Evolutionary conservation across 2,329 filamentous ascomycete genomes (phyloP).

Genomic region (Chrysosporium queenslandicum): DNA sequence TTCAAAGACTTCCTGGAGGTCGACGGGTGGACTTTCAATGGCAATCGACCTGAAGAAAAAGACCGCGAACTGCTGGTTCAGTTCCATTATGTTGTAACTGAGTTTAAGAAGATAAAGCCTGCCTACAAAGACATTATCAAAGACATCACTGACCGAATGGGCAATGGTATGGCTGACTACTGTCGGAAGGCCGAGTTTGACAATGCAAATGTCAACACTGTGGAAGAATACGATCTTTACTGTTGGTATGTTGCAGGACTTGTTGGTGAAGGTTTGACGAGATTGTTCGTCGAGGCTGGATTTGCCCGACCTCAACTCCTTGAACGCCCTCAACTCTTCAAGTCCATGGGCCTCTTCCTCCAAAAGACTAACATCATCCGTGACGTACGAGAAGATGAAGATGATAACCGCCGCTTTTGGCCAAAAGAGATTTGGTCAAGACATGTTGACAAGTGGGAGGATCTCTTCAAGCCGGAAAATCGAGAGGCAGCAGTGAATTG

Average conservation of each 20-base stretch:
- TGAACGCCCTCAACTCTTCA: conserved; percentile 67
- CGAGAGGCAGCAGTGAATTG: conserved; percentile 69
- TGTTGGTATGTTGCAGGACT: conserved; percentile 98
- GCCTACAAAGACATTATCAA: conserved; percentile 77
- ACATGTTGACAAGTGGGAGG: conserved; percentile 79
- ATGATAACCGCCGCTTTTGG: conserved; percentile 85
- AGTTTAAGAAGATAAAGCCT: conserved; percentile 80
- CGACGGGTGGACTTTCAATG: conserved; percentile 83
- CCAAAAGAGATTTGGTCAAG: conserved; percentile 96
- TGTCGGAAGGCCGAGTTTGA: conserved; percentile 73
- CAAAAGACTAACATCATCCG: conserved; percentile 99
- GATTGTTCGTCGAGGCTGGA: conserved; percentile 75
- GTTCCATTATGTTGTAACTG: conserved; percentile 75
- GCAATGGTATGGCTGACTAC: conserved; percentile 97
- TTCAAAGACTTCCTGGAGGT: conserved; percentile 70
- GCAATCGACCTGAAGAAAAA: conserved; percentile 84
- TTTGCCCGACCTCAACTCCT: conserved; percentile 79
- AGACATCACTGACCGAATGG: conserved; percentile 91
- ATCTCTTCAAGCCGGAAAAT: conserved; percentile 76
- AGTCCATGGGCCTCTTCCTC: conserved; percentile 94
- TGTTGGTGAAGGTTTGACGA: conserved; percentile 88
- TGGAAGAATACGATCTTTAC: conserved; percentile 89
- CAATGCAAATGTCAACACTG: conserved; percentile 65
- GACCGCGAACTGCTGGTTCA: conserved; percentile 84
- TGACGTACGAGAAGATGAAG: conserved; percentile 80